Conservation (phyloP, 768 basidiomycete genomes). For the Tylopilus intermedius region DNA sequence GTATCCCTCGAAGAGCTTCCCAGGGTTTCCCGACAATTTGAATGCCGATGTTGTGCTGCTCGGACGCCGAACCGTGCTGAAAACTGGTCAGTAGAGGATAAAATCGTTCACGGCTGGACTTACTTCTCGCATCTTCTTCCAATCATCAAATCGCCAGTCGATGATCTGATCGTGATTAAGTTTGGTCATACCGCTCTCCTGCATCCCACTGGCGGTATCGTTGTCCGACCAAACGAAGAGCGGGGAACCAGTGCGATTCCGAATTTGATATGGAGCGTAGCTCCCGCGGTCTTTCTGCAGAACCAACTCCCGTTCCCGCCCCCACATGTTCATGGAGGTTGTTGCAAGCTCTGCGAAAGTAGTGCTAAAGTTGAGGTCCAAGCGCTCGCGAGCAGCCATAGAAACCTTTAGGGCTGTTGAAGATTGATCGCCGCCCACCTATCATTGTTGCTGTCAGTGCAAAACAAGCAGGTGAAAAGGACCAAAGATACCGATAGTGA, state of each 20-base stretch:
- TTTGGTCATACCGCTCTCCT: slow-evolving; percentile 49
- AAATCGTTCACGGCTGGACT: slow-evolving; percentile 9
- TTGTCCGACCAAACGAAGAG: slow-evolving; percentile 83
- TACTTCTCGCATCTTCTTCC: slow-evolving; percentile 91
- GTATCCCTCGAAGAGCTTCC: slow-evolving; percentile 84
- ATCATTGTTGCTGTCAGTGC: slow-evolving; percentile 10
- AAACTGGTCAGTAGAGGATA: background rate
- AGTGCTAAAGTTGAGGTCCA: slow-evolving; percentile 88
- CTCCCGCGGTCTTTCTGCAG: slow-evolving; percentile 77
- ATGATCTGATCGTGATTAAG: slow-evolving; percentile 70
- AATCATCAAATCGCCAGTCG: slow-evolving; percentile 97
- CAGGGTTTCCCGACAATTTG: slow-evolving; percentile 80
- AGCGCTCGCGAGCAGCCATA: slow-evolving; percentile 70
- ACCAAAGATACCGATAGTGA: slow-evolving; percentile 51
- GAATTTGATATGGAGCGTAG: slow-evolving; percentile 90
- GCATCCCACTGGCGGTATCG: slow-evolving; percentile 46
- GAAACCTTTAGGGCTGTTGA: slow-evolving; percentile 53
- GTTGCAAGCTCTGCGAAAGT: slow-evolving; percentile 84
- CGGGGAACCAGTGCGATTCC: slow-evolving; percentile 85
- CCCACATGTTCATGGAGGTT: slow-evolving; percentile 67
- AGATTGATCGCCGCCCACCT: slow-evolving; percentile 52
- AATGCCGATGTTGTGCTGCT: slow-evolving; percentile 83
- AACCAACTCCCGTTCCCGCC: slow-evolving; percentile 66
- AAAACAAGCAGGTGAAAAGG: background rate
- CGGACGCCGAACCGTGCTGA: slow-evolving; percentile 46